Evolutionary conservation across 2,329 filamentous ascomycete species (phyloP).

Genomic region (Pseudocercospora cruenta): DNA sequence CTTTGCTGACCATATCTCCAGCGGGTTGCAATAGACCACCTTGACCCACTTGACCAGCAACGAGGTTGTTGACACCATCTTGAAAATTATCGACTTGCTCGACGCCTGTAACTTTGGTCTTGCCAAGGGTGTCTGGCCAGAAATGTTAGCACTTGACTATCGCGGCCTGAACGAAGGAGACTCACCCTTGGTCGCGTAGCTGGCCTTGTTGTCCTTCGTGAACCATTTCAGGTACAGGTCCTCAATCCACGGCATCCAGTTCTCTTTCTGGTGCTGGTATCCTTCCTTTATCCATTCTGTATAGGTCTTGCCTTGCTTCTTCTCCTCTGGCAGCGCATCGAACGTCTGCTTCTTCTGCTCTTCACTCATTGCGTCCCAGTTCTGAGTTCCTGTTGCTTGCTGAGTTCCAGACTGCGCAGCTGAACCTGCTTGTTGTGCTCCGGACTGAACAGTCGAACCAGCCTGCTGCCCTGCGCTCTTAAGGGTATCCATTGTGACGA

Average conservation of each 20-base stretch:
- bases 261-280: slow-evolving; percentile 74
- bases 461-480: slow-evolving; percentile 20
- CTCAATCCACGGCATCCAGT: slow-evolving; percentile 77
- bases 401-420: slow-evolving; percentile 16
- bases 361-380: slow-evolving; percentile 41
- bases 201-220: slow-evolving; percentile 76
- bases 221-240: slow-evolving; percentile 73
- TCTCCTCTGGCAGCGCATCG: slow-evolving; percentile 36
- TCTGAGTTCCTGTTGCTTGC: slow-evolving; percentile 29
- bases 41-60: slow-evolving; percentile 66
- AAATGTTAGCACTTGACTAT: neutral
- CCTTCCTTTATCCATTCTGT: slow-evolving; percentile 64
- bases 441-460: slow-evolving; percentile 19
- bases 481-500: slow-evolving; percentile 20
- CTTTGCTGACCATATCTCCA: slow-evolving; percentile 64
- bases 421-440: slow-evolving; percentile 12
- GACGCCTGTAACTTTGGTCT: slow-evolving; percentile 71
- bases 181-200: slow-evolving; percentile 69
- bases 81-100: slow-evolving; percentile 70
- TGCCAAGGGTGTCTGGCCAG: slow-evolving; percentile 63
- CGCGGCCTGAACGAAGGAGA: slow-evolving; percentile 3
- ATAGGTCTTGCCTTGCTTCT: slow-evolving; percentile 38
- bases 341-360: slow-evolving; percentile 42
- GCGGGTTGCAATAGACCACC: slow-evolving; percentile 68
- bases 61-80: slow-evolving; percentile 67